These are phyloP conservation scores for Penicillium ochrochloron DNA, from an alignment of 495 filamentous ascomycete genomes.

Conservation along the genomic window DNA sequence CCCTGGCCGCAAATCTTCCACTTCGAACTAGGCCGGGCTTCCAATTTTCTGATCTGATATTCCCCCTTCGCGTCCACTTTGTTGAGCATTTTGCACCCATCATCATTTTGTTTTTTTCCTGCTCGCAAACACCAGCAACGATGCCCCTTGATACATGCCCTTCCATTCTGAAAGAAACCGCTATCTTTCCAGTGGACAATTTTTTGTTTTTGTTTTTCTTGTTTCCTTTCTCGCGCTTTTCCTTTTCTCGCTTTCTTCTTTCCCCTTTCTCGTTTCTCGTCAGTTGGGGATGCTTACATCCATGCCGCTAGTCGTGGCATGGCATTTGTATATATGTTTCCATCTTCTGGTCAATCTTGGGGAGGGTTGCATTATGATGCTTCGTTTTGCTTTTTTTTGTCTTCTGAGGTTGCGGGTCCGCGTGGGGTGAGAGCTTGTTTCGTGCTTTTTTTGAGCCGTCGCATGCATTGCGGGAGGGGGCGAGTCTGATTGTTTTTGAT, in stretches of 20 bases:
- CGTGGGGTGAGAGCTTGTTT: conserved; percentile 9
- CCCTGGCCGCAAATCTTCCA: conserved; percentile 47
- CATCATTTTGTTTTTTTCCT: neutral
- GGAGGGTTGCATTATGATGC: conserved; percentile 26
- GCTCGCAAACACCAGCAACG: conserved; percentile 9
- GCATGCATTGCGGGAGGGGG: conserved; percentile 18
- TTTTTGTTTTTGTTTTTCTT: conserved; percentile 1
- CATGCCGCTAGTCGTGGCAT: conserved; percentile 17
- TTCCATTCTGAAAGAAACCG: neutral
- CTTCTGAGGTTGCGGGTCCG: conserved; percentile 3
- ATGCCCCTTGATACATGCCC: conserved; percentile 11
- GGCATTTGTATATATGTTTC: conserved; percentile 35
- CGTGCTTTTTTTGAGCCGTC: conserved; percentile 20
- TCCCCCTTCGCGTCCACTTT: conserved; percentile 15
- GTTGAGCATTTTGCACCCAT: conserved; percentile 11
- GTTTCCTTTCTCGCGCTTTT: conserved; percentile 13
- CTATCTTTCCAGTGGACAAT: neutral
- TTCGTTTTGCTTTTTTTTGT: conserved; percentile 17
- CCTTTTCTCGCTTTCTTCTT: neutral
- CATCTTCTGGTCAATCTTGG: conserved; percentile 26
- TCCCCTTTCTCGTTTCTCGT: conserved; percentile 7
- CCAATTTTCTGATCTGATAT: conserved; percentile 22
- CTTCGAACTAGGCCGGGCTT: conserved; percentile 28
- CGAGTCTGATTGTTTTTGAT: conserved; percentile 16
- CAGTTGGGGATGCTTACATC: conserved; percentile 23